Evolutionary conservation across 2,329 filamentous ascomycete species (phyloP).

Genomic region (Talaromyces atroroseus): DNA sequence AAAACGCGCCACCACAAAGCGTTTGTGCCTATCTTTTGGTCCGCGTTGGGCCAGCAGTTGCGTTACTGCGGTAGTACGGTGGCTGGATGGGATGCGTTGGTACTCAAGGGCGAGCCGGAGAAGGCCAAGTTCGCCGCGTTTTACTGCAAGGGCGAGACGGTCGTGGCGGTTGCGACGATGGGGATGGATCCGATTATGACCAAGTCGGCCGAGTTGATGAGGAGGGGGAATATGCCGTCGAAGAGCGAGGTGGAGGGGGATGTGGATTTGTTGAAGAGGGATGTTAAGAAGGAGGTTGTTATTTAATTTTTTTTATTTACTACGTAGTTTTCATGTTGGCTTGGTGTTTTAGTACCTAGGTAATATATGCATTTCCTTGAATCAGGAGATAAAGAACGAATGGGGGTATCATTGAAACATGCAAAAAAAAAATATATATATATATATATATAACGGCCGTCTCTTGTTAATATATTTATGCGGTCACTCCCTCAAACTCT

Average conservation of each 20-base stretch:
- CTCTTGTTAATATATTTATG: background rate
- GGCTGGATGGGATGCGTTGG: constrained; percentile 75
- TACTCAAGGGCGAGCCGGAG: constrained; percentile 70
- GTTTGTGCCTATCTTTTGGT: constrained; percentile 97
- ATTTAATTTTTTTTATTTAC: constrained; percentile 17
- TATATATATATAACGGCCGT: constrained; percentile 10
- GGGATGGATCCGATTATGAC: constrained; percentile 79
- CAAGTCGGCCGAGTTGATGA: constrained; percentile 81
- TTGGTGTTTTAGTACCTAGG: no score
- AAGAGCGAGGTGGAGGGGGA: constrained; percentile 68
- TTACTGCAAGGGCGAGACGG: constrained; percentile 77
- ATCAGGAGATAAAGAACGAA: constrained; percentile 5
- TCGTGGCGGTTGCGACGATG: constrained; percentile 90
- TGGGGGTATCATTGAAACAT: constrained; percentile 11
- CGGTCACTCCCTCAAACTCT: constrained; percentile 50
- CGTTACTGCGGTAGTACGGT: constrained; percentile 87
- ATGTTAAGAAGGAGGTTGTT: constrained; percentile 20
- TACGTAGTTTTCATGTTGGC: no score
- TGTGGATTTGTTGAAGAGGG: constrained; percentile 36
- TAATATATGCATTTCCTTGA: background rate
- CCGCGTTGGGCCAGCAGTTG: constrained; percentile 79
- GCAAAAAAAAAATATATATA: constrained; percentile 6
- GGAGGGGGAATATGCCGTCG: constrained; percentile 69
- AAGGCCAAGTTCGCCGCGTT: constrained; percentile 82
- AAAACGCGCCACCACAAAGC: constrained; percentile 54